A percentile compares a stretch with the other conserved stretches of the same genome.
phyloP scores from a whole-genome alignment of 306 rosid species.

The Quercus aquifolioides region DNA sequence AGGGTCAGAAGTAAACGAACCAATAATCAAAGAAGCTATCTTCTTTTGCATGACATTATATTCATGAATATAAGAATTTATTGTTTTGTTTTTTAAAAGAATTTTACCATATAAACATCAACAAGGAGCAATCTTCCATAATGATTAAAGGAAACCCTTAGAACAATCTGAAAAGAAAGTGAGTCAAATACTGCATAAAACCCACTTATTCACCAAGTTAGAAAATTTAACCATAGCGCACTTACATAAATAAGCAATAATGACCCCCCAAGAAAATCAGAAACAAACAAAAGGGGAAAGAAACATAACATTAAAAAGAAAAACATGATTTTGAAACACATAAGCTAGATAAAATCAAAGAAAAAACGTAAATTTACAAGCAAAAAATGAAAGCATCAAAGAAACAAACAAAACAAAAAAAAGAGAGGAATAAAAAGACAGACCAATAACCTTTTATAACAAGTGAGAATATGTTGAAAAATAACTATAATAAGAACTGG shows the following conservation, averaged over 20 bases:
- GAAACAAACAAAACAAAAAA: not conserved
- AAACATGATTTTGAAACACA: not conserved
- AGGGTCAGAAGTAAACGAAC: not conserved
- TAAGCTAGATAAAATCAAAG: not conserved
- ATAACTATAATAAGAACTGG: not conserved
- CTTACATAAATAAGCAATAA: not conserved
- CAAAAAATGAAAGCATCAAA: not conserved
- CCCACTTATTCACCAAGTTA: not conserved
- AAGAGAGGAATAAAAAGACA: not conserved
- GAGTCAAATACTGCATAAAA: not conserved
- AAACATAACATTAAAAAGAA: not conserved
- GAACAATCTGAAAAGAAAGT: not conserved
- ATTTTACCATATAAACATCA: not conserved
- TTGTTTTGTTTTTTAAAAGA: not conserved
- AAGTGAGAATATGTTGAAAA: not conserved
- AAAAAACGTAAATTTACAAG: not conserved
- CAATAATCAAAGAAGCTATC: not conserved
- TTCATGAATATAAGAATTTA: not conserved
- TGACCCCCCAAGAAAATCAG: slow-evolving; percentile 6
- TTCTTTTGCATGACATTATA: not conserved
- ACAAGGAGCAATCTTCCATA: not conserved
- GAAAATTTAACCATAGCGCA: not conserved
- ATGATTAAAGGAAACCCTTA: not conserved
- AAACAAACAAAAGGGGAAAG: not conserved
- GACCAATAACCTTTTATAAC: slow-evolving; percentile 4